Conservation (phyloP, 148 eudicot genomes). For the Cornus florida region DNA sequence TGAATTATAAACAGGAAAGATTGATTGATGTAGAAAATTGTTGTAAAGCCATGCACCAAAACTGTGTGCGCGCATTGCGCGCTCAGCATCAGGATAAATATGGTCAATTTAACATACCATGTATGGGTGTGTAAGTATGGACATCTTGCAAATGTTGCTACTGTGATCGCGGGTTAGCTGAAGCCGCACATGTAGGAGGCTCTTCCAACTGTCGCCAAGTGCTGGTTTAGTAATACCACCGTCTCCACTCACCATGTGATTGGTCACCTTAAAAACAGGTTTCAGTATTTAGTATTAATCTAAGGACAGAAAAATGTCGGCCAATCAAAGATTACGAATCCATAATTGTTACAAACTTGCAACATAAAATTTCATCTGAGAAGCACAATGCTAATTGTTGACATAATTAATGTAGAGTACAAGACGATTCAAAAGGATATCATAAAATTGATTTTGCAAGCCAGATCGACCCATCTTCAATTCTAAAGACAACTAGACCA, state of each 20-base stretch:
- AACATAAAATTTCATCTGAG: neutral
- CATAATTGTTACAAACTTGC: neutral
- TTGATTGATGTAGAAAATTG: neutral
- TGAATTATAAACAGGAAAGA: neutral
- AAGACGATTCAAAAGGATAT: neutral
- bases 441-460: neutral
- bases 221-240: slow-evolving; percentile 82
- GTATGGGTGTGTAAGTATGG: slow-evolving; percentile 66
- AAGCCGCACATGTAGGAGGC: slow-evolving; percentile 72
- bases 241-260: slow-evolving; percentile 94
- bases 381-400: neutral
- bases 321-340: neutral
- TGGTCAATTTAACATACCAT: slow-evolving; percentile 35
- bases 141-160: slow-evolving; percentile 42
- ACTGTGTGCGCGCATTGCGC: neutral
- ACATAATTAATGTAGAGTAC: neutral
- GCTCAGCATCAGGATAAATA: neutral
- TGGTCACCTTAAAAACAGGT: slow-evolving; percentile 54
- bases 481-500: neutral
- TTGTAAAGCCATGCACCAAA: neutral
- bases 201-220: slow-evolving; percentile 97
- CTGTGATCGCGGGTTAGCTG: slow-evolving; percentile 57
- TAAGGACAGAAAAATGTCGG: neutral
- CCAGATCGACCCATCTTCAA: neutral
- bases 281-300: neutral